A percentile compares a stretch with the other conserved stretches of the same genome.
Conservation (phyloP, 371 early-diverging fungal genomes). For the Mucor racemosus region DNA sequence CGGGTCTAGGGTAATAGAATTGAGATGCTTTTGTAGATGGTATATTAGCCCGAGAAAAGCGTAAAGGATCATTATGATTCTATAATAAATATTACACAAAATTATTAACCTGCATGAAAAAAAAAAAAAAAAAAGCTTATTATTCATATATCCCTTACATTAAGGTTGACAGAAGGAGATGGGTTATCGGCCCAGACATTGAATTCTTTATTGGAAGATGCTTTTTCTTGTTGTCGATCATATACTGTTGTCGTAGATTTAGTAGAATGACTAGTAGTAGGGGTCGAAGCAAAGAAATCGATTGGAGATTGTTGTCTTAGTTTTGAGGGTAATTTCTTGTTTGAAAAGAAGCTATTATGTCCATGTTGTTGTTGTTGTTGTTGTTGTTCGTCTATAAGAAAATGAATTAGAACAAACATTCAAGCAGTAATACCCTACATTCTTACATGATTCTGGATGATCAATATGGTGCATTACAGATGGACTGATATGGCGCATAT, state of each 20-base stretch:
- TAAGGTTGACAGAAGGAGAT: conserved; percentile 1
- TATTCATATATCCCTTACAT: conserved; percentile 11
- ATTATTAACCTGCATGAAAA: background rate
- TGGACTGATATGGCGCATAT: conserved; percentile 32
- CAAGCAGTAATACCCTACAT: background rate
- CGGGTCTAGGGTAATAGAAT: conserved; percentile 19
- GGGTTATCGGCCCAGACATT: conserved; percentile 15
- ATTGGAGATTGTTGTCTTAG: background rate
- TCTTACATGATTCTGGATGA: conserved; percentile 34
- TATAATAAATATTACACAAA: background rate
- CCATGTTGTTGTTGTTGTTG: conserved; percentile 2
- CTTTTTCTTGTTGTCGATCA: conserved; percentile 4
- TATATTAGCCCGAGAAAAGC: background rate
- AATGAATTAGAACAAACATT: background rate
- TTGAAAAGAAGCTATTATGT: background rate
- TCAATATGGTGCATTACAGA: conserved; percentile 36
- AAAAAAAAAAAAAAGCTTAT: background rate
- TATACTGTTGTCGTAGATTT: background rate
- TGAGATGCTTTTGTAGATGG: background rate
- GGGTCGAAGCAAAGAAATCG: background rate
- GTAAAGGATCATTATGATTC: background rate
- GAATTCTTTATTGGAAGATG: conserved; percentile 7
- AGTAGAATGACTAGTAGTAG: background rate
- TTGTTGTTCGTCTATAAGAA: background rate
- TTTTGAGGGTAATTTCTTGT: background rate